Evolutionary conservation across 2,329 filamentous ascomycete genomes (phyloP).

Genomic region (Aspergillus novofumigatus): DNA sequence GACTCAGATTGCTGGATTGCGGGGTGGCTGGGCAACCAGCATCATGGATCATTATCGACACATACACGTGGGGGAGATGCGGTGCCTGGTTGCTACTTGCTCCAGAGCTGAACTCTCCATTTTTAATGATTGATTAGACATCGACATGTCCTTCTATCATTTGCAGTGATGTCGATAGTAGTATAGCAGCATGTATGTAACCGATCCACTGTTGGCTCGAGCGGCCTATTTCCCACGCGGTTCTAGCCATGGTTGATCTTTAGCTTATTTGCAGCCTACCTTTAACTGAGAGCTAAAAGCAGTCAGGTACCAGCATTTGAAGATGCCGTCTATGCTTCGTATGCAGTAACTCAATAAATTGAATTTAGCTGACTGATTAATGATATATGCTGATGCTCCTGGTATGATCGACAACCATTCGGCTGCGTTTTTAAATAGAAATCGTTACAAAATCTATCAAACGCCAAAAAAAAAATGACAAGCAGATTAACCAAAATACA

Average conservation of each 20-base stretch:
- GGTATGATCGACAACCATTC: neutral
- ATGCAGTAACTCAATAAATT: neutral
- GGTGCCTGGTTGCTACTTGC: neutral
- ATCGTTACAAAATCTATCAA: neutral
- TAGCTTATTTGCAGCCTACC: neutral
- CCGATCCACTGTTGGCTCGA: neutral
- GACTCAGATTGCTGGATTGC: conserved; percentile 17
- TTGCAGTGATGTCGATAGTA: neutral
- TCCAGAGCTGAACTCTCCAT: neutral
- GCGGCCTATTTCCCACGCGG: neutral
- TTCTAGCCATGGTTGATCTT: neutral
- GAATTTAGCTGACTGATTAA: neutral
- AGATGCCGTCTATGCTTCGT: neutral
- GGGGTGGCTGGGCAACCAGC: conserved; percentile 29
- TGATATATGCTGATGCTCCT: neutral
- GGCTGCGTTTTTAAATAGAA: neutral
- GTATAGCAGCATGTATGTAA: neutral
- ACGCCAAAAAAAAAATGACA: neutral
- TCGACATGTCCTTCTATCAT: neutral
- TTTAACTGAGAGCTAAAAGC: neutral
- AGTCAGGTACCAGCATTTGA: neutral
- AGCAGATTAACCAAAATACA: neutral
- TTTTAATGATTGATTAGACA: neutral
- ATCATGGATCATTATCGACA: neutral
- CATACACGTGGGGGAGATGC: neutral